phyloP scores from a whole-genome alignment of 805 yeast genomes.

The Candida montana region DNA sequence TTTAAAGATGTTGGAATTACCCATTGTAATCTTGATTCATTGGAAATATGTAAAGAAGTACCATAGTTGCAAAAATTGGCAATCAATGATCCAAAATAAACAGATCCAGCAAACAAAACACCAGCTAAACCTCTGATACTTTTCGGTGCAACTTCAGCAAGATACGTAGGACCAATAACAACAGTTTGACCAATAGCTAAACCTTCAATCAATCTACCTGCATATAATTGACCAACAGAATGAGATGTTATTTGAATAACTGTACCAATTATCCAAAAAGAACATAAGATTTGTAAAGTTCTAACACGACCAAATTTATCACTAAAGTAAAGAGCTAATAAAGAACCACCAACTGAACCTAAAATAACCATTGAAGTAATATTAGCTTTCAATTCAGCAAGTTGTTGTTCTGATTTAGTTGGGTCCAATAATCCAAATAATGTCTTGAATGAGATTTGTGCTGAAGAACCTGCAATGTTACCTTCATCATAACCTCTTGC shows the following conservation, averaged over 20 bases:
- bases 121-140: constrained; percentile 47
- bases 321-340: constrained; percentile 41
- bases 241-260: constrained; percentile 43
- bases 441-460: constrained; percentile 37
- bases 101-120: constrained; percentile 53
- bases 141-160: constrained; percentile 51
- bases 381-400: constrained; percentile 47
- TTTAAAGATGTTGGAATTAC: constrained; percentile 45
- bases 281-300: constrained; percentile 39
- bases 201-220: constrained; percentile 52
- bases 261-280: constrained; percentile 41
- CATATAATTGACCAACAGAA: constrained; percentile 45
- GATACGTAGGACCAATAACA: constrained; percentile 49
- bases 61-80: constrained; percentile 49
- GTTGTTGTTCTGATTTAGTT: constrained; percentile 26
- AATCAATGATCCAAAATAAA: constrained; percentile 47
- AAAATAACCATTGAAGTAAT: constrained; percentile 56
- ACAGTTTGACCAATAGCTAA: constrained; percentile 53
- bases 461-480: constrained; percentile 38
- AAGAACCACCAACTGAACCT: constrained; percentile 50
- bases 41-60: constrained; percentile 39
- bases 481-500: constrained; percentile 60
- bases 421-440: constrained; percentile 41
- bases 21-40: constrained; percentile 40
- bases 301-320: constrained; percentile 49